A percentile compares a stretch with the other conserved stretches of the same genome.
These are phyloP conservation scores for Erodium chrysanthum DNA, from an alignment of 441 rosid genomes.

Conservation along the genomic window DNA sequence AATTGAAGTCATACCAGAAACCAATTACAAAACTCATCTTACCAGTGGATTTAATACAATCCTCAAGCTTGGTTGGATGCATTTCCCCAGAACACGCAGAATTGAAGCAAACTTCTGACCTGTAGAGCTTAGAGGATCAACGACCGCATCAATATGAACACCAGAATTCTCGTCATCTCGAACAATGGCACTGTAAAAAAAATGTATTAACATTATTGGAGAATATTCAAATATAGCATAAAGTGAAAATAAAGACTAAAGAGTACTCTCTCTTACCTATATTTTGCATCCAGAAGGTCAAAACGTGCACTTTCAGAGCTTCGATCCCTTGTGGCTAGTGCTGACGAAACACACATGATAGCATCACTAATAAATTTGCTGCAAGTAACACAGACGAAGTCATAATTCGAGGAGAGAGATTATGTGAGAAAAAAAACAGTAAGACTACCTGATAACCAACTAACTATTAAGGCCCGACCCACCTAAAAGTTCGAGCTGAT, in stretches of 20 bases:
- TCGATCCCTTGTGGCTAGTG: slow-evolving; percentile 77
- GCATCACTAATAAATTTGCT: slow-evolving; percentile 85
- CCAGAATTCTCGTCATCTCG: slow-evolving; percentile 56
- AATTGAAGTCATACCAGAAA: neutral
- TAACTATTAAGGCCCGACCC: too few species aligned
- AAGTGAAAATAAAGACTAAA: too few species aligned
- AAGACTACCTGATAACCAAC: slow-evolving; percentile 19
- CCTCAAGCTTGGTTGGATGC: slow-evolving; percentile 86
- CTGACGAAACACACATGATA: slow-evolving; percentile 73
- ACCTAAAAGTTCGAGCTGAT: too few species aligned
- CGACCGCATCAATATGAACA: slow-evolving; percentile 84
- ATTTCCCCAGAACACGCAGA: slow-evolving; percentile 66
- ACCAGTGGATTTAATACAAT: slow-evolving; percentile 93
- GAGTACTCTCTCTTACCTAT: slow-evolving; percentile 40
- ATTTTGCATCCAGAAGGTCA: slow-evolving; percentile 64
- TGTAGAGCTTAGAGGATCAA: slow-evolving; percentile 83
- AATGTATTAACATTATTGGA: neutral
- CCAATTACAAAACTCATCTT: slow-evolving; percentile 21
- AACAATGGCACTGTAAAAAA: slow-evolving; percentile 65
- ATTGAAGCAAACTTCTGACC: slow-evolving; percentile 92
- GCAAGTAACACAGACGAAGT: slow-evolving; percentile 31
- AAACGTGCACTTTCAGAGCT: slow-evolving; percentile 92
- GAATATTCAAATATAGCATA: neutral
- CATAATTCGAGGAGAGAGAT: slow-evolving; percentile 9
- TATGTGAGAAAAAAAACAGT: neutral